phyloP scores from a whole-genome alignment of 139 green algal genomes.

The Closterium sp. region DNA sequence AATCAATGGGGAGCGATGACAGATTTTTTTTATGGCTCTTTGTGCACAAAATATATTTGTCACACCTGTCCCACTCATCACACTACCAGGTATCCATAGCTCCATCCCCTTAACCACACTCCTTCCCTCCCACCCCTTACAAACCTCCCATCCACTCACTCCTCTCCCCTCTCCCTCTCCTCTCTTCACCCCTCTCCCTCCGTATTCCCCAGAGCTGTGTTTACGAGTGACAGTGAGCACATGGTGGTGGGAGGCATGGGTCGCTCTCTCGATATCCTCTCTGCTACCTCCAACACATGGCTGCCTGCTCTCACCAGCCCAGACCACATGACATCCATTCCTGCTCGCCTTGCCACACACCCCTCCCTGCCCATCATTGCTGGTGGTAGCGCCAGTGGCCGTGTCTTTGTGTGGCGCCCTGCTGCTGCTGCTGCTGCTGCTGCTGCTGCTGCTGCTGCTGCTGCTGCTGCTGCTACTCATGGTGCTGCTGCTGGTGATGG shows the following conservation, averaged over 20 bases:
- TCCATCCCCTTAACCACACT: neutral
- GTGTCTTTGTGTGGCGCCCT: slow-evolving; percentile 5
- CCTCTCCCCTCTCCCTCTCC: too few species aligned
- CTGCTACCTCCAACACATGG: neutral
- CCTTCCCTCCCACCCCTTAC: neutral
- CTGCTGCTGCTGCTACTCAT: neutral
- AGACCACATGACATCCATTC: slow-evolving; percentile 61
- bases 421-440: neutral
- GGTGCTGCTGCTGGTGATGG: neutral
- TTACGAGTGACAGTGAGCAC: slow-evolving; percentile 29
- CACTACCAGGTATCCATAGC: neutral
- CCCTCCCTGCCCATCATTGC: slow-evolving; percentile 51
- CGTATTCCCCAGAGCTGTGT: neutral
- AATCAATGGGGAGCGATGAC: neutral
- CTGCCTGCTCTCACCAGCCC: slow-evolving; percentile 36
- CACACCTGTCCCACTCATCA: neutral
- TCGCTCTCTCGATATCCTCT: slow-evolving; percentile 49
- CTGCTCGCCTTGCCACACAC: slow-evolving; percentile 52
- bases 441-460: neutral
- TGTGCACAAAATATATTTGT: neutral
- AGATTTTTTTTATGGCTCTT: neutral
- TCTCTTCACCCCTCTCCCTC: too few species aligned
- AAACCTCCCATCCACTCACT: too few species aligned
- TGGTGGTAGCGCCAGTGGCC: slow-evolving; percentile 52
- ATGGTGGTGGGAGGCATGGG: slow-evolving; percentile 62